Base-by-base conservation (phyloP, 2,329 filamentous ascomycete species). In the Orbilia oligospora region DNA sequence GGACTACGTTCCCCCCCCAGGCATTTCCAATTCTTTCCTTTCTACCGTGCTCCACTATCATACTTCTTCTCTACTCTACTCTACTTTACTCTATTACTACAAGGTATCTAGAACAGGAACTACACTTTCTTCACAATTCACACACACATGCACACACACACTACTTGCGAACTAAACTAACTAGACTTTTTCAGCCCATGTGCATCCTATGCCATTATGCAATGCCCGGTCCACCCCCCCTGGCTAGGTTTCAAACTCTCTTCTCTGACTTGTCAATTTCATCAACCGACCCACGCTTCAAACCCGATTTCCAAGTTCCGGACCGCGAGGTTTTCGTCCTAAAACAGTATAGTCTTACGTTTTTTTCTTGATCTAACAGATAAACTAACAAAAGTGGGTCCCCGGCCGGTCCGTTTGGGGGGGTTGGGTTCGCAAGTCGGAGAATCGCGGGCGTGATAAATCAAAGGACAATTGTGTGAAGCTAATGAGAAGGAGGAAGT, bases 291-390 rank as follows among this genome's bases (percentile, higher is more conserved):
- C 56, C 33, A 27, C 30, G 27, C 30, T 22, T 22, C 14, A 2
- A 58, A 20, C 30, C 53, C 53, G 30, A 58, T 27, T 61, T 61
- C 56, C 56, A 61, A 61, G 56, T 61, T 61, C 56, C 56, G 56
- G 56, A 61, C 56, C 56, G 56, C 56, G 56, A 61, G 56, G 56
- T 61, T 61, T 44, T 44, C 20, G 22, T 41, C 56, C 56, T 27
- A 61, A 61, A 61, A 61, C 20, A 61, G 56, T 10, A 61, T 61
- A 44, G 56, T 36, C 36, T 18, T 61, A 5, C n/a, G 14, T 61
- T 61, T 41, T 61, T 30, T 46, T 61, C 56, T 41, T 44, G 18
- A 12, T 24, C 18, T 36, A 61, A n/a, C 36, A n/a, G n/a, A 30
- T 6, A 30, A 30, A n/a, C n/a, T n/a, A n/a, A n/a, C n/a, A 30